These are phyloP conservation scores for Penicillium sp. DNA, from an alignment of 2,329 filamentous ascomycete species.

Conservation along the genomic window DNA sequence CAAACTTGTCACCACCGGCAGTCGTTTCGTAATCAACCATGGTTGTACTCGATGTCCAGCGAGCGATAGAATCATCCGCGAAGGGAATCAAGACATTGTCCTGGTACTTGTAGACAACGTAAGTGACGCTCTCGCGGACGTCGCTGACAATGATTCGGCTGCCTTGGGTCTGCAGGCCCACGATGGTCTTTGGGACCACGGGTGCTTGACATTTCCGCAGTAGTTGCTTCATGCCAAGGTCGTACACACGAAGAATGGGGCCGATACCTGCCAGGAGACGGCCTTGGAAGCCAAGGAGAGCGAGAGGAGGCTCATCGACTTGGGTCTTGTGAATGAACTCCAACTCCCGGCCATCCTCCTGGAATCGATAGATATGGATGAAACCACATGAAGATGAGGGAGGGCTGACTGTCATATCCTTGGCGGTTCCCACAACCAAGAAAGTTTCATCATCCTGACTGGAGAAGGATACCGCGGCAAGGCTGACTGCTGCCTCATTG, in stretches of 20 bases:
- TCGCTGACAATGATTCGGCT: slow-evolving; percentile 90
- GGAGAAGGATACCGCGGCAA: slow-evolving; percentile 79
- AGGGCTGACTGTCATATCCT: slow-evolving; percentile 80
- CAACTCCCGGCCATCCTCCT: slow-evolving; percentile 80
- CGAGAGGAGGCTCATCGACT: slow-evolving; percentile 82
- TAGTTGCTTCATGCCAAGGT: slow-evolving; percentile 88
- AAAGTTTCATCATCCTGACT: slow-evolving; percentile 88
- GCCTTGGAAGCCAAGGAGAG: slow-evolving; percentile 91
- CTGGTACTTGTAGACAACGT: slow-evolving; percentile 88
- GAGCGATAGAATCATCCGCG: slow-evolving; percentile 80
- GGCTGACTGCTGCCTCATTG: slow-evolving; percentile 88
- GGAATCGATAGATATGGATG: slow-evolving; percentile 89
- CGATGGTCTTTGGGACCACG: slow-evolving; percentile 77
- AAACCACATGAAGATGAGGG: slow-evolving; percentile 75
- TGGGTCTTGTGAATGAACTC: slow-evolving; percentile 97
- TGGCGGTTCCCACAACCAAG: slow-evolving; percentile 90
- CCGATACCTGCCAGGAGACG: slow-evolving; percentile 83
- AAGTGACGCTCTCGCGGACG: slow-evolving; percentile 86
- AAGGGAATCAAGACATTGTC: slow-evolving; percentile 93
- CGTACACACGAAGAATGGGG: slow-evolving; percentile 79
- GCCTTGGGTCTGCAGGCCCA: slow-evolving; percentile 84
- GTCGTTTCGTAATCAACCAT: slow-evolving; percentile 98
- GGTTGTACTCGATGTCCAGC: slow-evolving; percentile 85
- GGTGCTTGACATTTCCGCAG: slow-evolving; percentile 86
- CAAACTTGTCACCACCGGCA: slow-evolving; percentile 95